These are phyloP conservation scores for Gilbertella persicaria DNA, from an alignment of 371 early-diverging fungal genomes.

Conservation along the genomic window DNA sequence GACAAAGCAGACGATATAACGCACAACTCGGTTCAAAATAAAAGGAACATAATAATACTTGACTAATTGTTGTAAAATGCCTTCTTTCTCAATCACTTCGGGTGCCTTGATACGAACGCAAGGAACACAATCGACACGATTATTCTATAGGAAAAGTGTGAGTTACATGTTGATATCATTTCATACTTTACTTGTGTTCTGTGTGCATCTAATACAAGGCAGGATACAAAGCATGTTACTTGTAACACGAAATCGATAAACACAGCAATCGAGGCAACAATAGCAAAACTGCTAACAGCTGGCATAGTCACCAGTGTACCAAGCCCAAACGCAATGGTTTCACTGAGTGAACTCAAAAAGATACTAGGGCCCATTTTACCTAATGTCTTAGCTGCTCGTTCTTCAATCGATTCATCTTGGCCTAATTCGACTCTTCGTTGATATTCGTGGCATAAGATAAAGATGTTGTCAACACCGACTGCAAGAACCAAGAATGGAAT, in stretches of 20 bases:
- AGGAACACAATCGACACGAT: constrained; percentile 67
- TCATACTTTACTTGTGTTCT: constrained; percentile 43
- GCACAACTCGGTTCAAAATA: constrained; percentile 51
- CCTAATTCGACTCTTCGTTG: constrained; percentile 45
- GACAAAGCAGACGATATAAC: constrained; percentile 45
- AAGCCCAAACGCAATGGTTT: constrained; percentile 74
- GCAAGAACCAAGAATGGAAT: constrained; percentile 82
- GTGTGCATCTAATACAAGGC: constrained; percentile 68
- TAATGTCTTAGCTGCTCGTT: constrained; percentile 62
- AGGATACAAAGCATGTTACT: constrained; percentile 71
- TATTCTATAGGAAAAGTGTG: constrained; percentile 23
- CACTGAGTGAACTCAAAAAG: constrained; percentile 65
- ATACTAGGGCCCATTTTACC: constrained; percentile 75
- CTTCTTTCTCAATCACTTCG: constrained; percentile 55
- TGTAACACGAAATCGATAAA: constrained; percentile 75
- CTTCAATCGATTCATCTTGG: constrained; percentile 42
- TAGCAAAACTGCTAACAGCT: constrained; percentile 75
- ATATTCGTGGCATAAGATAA: constrained; percentile 73
- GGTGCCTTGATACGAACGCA: constrained; percentile 61
- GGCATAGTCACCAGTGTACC: constrained; percentile 78
- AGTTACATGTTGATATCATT: neutral
- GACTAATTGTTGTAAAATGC: constrained; percentile 49
- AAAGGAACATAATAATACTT: constrained; percentile 62
- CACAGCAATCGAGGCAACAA: constrained; percentile 74
- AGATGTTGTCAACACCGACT: constrained; percentile 82